Evolutionary conservation across 2,329 filamentous ascomycete species (phyloP), one percentile per base, ranked within the genome.

Genomic region (Venturia nashicola): DNA sequence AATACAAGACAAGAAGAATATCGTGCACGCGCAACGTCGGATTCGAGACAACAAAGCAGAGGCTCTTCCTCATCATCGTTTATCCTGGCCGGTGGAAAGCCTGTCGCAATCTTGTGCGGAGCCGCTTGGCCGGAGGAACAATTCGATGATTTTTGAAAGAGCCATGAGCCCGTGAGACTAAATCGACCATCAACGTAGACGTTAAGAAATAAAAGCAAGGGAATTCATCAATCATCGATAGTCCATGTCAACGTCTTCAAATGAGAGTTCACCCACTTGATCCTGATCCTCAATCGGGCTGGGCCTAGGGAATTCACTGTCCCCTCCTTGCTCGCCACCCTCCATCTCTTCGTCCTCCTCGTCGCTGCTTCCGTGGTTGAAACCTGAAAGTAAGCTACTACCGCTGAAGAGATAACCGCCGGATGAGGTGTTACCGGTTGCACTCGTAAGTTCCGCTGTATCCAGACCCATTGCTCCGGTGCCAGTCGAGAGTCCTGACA

Each of bases 321-420:
- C 72, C 72, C 74, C 84, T 66, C 90, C 88, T 69, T 90, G 88
- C 68, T 93, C 87, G 68, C 88, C 88, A 65, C 90, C 89, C 66
- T 96, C 90, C 77, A 91, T 89, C 67, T 97, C 93, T 70, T 97
- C 93, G 67, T 97, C 94, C 68, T 97, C 94, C 75, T 97, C 93
- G 69, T 96, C 91, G 71, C 91, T 96, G 71, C 91, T 96, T 60
- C 90, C 94, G 76, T 91, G 96, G 72, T 91, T 92, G 76, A 97
- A 97, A 62, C 92, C 91, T 72, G 90, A 93, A 36, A 94, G 83
- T 66, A 96, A 79, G 39, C 59, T 55, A 27, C 54, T 61, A 18
- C 65, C 65, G 43, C 64, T 65, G 42, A 65, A 62, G 40, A 59
- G 48, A 59, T 65, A 65, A 12, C 40, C 43, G 23, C 57, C 57